Percentiles rank a stretch among this genome's conserved stretches.
Conservation (phyloP, 164 flowering plant genomes). For the Chimonanthus salicifolius region DNA sequence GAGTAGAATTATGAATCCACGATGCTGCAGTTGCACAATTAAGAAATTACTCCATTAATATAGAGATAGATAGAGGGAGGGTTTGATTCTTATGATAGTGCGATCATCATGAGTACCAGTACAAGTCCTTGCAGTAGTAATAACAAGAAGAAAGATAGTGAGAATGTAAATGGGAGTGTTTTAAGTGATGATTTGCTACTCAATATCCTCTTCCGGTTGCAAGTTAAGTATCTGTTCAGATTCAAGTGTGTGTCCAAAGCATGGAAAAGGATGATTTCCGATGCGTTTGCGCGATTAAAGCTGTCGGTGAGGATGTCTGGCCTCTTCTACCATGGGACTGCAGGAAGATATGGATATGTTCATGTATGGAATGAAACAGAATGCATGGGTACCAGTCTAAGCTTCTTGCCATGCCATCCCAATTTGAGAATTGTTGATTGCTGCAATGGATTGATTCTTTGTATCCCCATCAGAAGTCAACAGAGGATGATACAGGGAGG, state of each 20-base stretch:
- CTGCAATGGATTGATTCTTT: conserved; percentile 3
- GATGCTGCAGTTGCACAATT: too few relatives aligned
- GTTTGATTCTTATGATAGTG: too few relatives aligned
- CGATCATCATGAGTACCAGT: too few relatives aligned
- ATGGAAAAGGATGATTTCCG: background rate
- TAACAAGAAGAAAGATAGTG: conserved; percentile 6
- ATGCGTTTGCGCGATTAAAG: background rate
- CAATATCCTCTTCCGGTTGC: conserved; percentile 1
- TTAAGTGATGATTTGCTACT: conserved; percentile 1
- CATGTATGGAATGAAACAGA: background rate
- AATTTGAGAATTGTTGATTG: conserved; percentile 1
- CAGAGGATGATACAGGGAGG: background rate
- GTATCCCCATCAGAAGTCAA: background rate
- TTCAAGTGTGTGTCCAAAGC: conserved; percentile 3
- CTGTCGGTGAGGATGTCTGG: background rate
- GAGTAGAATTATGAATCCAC: too few relatives aligned
- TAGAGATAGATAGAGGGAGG: too few relatives aligned
- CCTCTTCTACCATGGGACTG: background rate
- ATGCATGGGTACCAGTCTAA: background rate
- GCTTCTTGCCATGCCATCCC: background rate
- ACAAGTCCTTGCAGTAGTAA: too few relatives aligned
- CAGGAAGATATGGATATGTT: background rate
- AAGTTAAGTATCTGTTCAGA: background rate
- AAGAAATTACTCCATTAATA: too few relatives aligned
- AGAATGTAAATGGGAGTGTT: background rate